Conservation (phyloP, 192 early-diverging fungal species). For the Rhizophagus sp. region DNA sequence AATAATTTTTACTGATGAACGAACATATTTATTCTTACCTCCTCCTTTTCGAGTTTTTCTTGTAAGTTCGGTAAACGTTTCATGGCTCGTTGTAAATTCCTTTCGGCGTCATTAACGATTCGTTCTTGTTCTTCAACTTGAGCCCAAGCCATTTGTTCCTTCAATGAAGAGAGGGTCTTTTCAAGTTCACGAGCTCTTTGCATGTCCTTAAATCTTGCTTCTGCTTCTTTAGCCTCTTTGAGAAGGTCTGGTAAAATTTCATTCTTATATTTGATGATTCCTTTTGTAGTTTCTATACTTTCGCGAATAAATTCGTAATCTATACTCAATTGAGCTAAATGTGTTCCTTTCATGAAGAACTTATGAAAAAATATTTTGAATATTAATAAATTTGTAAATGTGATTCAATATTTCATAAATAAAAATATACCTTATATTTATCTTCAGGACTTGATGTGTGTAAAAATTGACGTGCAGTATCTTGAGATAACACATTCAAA, state of each 20-base stretch:
- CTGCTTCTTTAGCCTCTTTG: slow-evolving; percentile 63
- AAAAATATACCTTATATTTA: slow-evolving; percentile 73
- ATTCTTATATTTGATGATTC: slow-evolving; percentile 58
- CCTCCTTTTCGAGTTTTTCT: slow-evolving; percentile 25
- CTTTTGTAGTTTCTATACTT: slow-evolving; percentile 52
- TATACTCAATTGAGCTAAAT: slow-evolving; percentile 70
- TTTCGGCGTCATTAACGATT: background rate
- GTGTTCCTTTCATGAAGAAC: slow-evolving; percentile 89
- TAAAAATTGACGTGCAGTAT: slow-evolving; percentile 88
- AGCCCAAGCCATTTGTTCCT: slow-evolving; percentile 79
- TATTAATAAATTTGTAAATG: background rate
- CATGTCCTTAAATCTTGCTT: slow-evolving; percentile 69
- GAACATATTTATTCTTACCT: background rate
- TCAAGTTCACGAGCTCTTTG: slow-evolving; percentile 59
- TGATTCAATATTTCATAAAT: background rate
- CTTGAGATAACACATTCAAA: slow-evolving; percentile 90
- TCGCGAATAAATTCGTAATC: slow-evolving; percentile 71
- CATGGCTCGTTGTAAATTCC: background rate
- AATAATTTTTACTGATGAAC: too few relatives aligned
- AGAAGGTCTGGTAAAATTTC: slow-evolving; percentile 73
- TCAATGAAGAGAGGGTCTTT: slow-evolving; percentile 52
- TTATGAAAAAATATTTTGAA: slow-evolving; percentile 9
- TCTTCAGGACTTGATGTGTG: slow-evolving; percentile 77
- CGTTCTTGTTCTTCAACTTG: slow-evolving; percentile 60
- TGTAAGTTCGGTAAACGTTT: background rate